phyloP scores from a whole-genome alignment of 2,329 filamentous ascomycete genomes.

The Colletotrichum simmondsii region DNA sequence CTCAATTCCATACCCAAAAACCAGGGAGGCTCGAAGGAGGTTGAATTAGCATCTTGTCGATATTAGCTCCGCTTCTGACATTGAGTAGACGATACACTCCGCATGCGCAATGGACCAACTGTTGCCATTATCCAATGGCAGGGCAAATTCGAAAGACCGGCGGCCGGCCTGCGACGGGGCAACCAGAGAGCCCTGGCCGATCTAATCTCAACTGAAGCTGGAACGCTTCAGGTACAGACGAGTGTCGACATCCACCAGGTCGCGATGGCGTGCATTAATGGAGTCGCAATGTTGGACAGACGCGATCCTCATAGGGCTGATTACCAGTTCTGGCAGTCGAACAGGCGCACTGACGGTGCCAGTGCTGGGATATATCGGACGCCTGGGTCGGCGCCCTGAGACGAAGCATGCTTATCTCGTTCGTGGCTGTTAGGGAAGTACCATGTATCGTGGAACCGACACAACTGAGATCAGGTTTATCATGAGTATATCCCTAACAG shows the following conservation, averaged over 20 bases:
- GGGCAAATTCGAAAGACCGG: background rate
- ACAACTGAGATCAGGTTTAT: accelerated
- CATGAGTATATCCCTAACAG: conserved; percentile 5
- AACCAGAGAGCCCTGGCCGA: background rate
- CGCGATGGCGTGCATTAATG: conserved; percentile 29
- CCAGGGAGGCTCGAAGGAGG: background rate
- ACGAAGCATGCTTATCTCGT: background rate
- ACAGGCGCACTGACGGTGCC: background rate
- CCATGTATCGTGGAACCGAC: background rate
- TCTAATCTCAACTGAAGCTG: conserved; percentile 28
- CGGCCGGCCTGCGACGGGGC: conserved; percentile 30
- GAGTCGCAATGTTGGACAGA: conserved; percentile 7
- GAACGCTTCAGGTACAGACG: conserved; percentile 18
- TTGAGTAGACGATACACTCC: background rate
- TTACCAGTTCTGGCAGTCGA: background rate
- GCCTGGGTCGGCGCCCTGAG: conserved; percentile 17
- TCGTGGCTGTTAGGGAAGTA: background rate
- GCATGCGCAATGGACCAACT: background rate
- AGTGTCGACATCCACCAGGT: background rate
- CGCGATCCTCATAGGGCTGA: conserved; percentile 27
- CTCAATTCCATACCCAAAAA: background rate
- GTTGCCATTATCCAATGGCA: conserved; percentile 33
- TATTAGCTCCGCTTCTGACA: background rate
- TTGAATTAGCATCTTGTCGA: background rate
- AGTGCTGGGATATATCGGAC: background rate